Percentiles rank a stretch among this genome's conserved stretches.
These are phyloP conservation scores for Naganishia vaughanmartiniae DNA, from an alignment of 768 basidiomycete genomes.

Conservation along the genomic window DNA sequence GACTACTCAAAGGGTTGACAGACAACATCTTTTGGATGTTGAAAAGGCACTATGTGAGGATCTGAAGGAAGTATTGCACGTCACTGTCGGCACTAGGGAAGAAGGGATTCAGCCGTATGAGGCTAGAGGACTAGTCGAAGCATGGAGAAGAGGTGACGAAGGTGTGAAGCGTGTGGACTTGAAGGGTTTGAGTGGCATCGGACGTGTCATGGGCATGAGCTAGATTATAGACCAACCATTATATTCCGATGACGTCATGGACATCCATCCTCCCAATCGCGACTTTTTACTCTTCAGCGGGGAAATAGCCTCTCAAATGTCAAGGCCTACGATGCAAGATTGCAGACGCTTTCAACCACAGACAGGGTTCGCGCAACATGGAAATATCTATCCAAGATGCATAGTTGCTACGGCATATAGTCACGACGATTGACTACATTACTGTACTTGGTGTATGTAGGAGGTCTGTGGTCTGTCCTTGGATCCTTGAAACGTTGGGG, in stretches of 20 bases:
- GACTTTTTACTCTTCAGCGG: no score
- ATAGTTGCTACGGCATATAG: background rate
- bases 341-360: no score
- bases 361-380: no score
- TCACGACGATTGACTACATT: background rate
- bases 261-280: background rate
- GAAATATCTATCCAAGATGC: background rate
- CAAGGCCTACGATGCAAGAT: no score
- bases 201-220: conserved; percentile 30
- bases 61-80: conserved; percentile 63
- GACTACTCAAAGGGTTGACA: background rate
- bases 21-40: conserved; percentile 14
- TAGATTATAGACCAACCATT: conserved; percentile 6
- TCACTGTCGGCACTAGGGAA: conserved; percentile 76
- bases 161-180: conserved; percentile 23
- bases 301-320: no score
- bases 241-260: background rate
- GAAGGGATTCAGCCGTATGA: conserved; percentile 64
- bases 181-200: conserved; percentile 3
- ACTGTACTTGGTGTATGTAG: no score
- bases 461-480: no score
- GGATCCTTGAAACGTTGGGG: conserved; percentile 5
- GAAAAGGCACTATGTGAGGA: conserved; percentile 54
- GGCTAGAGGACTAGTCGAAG: conserved; percentile 63
- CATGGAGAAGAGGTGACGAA: conserved; percentile 25